A percentile compares a stretch with the other conserved stretches of the same genome.
phyloP scores from a whole-genome alignment of 73 alveolate genomes.

The Paramecium primaurelia region DNA sequence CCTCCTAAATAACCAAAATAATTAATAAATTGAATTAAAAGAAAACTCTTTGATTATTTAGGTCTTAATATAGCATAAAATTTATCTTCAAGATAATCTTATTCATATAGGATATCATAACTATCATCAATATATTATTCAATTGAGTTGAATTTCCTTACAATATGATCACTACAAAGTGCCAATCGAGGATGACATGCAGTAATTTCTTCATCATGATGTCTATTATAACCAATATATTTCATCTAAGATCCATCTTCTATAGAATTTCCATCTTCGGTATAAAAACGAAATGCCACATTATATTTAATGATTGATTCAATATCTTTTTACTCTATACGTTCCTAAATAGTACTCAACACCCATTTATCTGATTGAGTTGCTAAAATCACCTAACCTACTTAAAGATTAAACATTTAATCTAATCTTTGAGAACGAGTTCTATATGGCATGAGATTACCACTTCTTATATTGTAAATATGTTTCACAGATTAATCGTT shows the following conservation, averaged over 20 bases:
- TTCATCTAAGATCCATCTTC: neutral
- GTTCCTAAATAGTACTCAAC: neutral
- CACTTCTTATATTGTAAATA: constrained; percentile 3
- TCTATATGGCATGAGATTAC: neutral
- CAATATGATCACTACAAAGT: neutral
- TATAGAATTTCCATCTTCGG: neutral
- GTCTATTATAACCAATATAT: neutral
- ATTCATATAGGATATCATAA: neutral
- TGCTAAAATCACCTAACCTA: neutral
- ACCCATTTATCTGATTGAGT: constrained; percentile 44
- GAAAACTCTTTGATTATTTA: neutral
- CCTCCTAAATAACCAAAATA: constrained; percentile 31
- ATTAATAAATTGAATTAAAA: neutral
- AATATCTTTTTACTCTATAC: neutral
- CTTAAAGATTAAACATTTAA: neutral
- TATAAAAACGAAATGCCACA: neutral
- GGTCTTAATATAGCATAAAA: constrained; percentile 27
- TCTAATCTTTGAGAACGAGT: neutral
- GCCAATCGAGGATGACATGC: constrained; percentile 11
- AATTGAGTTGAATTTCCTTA: neutral
- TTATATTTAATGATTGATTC: neutral
- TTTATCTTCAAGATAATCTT: neutral
- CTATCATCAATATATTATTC: constrained; percentile 20
- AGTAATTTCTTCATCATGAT: neutral
- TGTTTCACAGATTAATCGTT: neutral